Evolutionary conservation across 176 grass and related monocot genomes (phyloP), one percentile per base, ranked within the genome.

Genomic region (Oryza brachyantha): DNA sequence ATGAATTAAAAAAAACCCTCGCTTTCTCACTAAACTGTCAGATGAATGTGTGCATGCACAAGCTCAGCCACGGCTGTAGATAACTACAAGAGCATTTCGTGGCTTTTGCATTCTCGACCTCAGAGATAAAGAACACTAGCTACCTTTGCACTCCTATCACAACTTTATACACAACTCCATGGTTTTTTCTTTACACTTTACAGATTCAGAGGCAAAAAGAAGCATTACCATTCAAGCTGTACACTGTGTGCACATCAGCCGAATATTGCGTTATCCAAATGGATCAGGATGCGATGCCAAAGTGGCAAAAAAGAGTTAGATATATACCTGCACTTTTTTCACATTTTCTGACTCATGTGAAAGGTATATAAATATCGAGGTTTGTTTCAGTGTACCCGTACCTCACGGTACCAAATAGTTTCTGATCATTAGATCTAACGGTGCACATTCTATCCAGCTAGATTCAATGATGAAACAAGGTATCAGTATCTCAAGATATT

Each of bases 231-330:
- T 39, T 13, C 31, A 36, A 63, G 43, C 73, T 52, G 48, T 52
- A 52, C 48, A 52, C 48, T 52, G 48, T 17, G 35, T 13, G 43
- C 11, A 19, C 32, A n/a, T 64, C 24, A 22, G 10, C 16, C 8
- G 29, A 74, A 67, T 79, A 52, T 59, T 27, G 13, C 27, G 50
- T 38, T 68, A 76, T 81, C 61, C 61, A 31, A 19, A 76, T 48
- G 24, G 62, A 81, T 73, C 63, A 64, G 13, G 43, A 66, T 68
- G 39, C 29, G 35, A 66, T 74, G 64, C 50, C 29, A 76, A 64
- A 68, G 9, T 25, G 64, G 3, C 62, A 8, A 76, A 52, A 50
- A 74, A 39, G 19, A 77, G 70, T 77, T 40, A 37, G 29, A 67
- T 37, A 52, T 52, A 52, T 52, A 37, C 48, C 14, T 38, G 4